Evolutionary conservation across 768 basidiomycete genomes (phyloP), one percentile per base, ranked within the genome.

Genomic region (Calocybe cyanea): DNA sequence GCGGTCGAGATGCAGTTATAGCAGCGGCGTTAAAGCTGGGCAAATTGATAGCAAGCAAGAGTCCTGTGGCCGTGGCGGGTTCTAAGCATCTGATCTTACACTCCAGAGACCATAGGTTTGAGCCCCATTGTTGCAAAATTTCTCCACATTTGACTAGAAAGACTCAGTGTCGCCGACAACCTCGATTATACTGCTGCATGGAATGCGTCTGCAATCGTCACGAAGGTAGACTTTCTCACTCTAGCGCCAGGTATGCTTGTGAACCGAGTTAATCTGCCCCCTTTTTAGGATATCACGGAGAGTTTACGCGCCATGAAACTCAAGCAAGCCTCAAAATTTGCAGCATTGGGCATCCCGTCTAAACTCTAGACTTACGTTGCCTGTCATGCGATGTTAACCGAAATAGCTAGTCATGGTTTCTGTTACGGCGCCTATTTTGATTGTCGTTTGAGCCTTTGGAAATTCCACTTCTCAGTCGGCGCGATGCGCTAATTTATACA

Each of bases 71-170:
- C 0, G 80, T 89, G 0, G 52, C 75, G 0, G 80, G 85, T 1
- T 83, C 89, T 5, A 96, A 95, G 67, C 81, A 80, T 46, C 63
- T 94, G 0, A 69, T 95, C 39, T 70, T 77, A 11, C 89, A 95
- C 64, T 73, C 89, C 4, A 63, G 87, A 46, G 91, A 95, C 60
- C 84, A 94, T 57, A 76, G 74, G 87, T 87, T 40, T 42, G 79
- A 13, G 17, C 15, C 15, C 5, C 25, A 11, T 5, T 28, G 25
- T 11, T 28, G 11, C 11, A 6, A 20, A 8, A 7, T 0, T 8
- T 31, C 13, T 14, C 7, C 43, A 9, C 17, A 10, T 6, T 24
- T 31, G 9, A 11, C 3, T 40, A 24, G 9, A 18, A 25, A 6
- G 8, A n/a, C 28, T 1, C 39, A 74, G 70, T 31, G 70, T 73